Evolutionary conservation across 2,329 filamentous ascomycete genomes (phyloP).

Genomic region (Fusarium heterosporum): DNA sequence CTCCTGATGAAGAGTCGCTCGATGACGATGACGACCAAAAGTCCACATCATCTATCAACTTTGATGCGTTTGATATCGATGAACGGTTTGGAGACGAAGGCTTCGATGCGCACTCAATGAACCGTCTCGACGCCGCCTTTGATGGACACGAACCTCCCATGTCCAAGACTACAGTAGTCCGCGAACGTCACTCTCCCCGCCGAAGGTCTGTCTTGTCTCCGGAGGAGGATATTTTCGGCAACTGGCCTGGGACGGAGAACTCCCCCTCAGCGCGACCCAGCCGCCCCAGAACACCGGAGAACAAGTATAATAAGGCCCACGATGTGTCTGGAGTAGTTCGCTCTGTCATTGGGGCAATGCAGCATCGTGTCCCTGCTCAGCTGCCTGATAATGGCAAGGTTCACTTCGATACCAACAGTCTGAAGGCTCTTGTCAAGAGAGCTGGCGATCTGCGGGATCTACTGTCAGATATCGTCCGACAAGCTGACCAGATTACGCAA

Average conservation of each 20-base stretch:
- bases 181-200: constrained; percentile 64
- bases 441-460: constrained; percentile 69
- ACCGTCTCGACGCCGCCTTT: constrained; percentile 58
- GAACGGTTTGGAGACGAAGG: constrained; percentile 61
- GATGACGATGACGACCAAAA: constrained; percentile 54
- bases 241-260: constrained; percentile 58
- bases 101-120: constrained; percentile 60
- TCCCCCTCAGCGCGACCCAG: constrained; percentile 52
- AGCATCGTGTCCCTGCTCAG: constrained; percentile 61
- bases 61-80: constrained; percentile 56
- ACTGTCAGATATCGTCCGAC: constrained; percentile 70
- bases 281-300: constrained; percentile 58
- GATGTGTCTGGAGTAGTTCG: constrained; percentile 65
- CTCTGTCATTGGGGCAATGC: constrained; percentile 73
- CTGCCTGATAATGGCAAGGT: constrained; percentile 58
- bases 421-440: constrained; percentile 73
- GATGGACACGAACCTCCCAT: constrained; percentile 58
- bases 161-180: constrained; percentile 64
- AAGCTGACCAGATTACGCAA: constrained; percentile 67
- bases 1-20: constrained; percentile 70
- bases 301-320: constrained; percentile 49
- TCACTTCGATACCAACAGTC: constrained; percentile 76
- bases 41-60: constrained; percentile 55
- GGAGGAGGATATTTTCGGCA: constrained; percentile 74
- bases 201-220: constrained; percentile 73